A percentile compares a stretch with the other conserved stretches of the same genome.
phyloP scores from a whole-genome alignment of 495 filamentous ascomycete genomes.

The Glarea lozoyensis region DNA sequence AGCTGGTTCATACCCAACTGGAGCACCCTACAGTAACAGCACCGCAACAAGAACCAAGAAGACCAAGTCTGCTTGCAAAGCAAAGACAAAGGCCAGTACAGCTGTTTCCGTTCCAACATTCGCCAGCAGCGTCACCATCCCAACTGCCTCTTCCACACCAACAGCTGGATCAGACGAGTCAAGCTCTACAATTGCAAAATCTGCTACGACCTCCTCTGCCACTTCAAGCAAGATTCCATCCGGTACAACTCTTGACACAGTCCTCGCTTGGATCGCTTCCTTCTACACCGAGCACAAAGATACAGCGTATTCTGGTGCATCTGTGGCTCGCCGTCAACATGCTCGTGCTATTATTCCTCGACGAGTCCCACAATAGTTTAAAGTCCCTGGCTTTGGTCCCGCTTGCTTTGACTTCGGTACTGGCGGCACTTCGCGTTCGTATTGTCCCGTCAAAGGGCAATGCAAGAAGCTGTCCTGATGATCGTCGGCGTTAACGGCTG shows the following conservation, averaged over 20 bases:
- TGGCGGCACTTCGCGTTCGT: too few relatives aligned
- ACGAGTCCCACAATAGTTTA: too few relatives aligned
- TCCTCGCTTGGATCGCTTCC: conserved; percentile 9
- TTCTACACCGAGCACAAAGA: conserved; percentile 7
- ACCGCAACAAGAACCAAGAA: conserved; percentile 16
- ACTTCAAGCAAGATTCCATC: conserved; percentile 15
- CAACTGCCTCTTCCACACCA: conserved; percentile 12
- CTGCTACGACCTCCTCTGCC: conserved; percentile 13
- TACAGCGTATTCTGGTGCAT: background rate
- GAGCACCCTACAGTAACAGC: conserved; percentile 16
- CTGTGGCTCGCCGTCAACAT: conserved; percentile 9
- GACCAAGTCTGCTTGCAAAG: conserved; percentile 18
- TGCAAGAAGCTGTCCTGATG: too few relatives aligned
- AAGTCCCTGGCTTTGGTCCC: too few relatives aligned
- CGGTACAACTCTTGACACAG: conserved; percentile 19
- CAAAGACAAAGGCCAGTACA: conserved; percentile 9
- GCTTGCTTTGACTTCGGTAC: too few relatives aligned
- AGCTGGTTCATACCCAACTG: conserved; percentile 13
- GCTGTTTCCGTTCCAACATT: conserved; percentile 9
- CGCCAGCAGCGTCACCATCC: conserved; percentile 8
- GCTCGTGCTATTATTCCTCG: conserved; percentile 8
- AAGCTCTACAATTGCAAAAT: conserved; percentile 3
- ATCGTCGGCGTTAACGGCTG: too few relatives aligned
- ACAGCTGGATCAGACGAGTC: conserved; percentile 11
- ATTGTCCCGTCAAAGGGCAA: too few relatives aligned